Evolutionary conservation across 164 flowering plant species (phyloP).

Genomic region (Santalum album): DNA sequence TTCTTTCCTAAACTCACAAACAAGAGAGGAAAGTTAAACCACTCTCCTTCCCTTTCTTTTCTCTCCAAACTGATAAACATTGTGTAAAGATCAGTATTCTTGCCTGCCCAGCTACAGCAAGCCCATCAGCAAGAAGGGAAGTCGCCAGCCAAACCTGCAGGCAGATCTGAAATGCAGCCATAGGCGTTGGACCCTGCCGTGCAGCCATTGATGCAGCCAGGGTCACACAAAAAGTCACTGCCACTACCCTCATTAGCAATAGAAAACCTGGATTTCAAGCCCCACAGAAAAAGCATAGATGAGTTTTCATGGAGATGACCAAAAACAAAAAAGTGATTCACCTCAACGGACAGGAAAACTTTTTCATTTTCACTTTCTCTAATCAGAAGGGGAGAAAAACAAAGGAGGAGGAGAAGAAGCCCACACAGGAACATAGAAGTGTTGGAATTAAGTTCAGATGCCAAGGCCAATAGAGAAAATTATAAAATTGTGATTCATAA

Average conservation of each 20-base stretch:
- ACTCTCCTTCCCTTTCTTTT: no score
- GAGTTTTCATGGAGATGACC: background rate
- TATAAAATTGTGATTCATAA: no score
- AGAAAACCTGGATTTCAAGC: slow-evolving; percentile 43
- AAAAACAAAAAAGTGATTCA: background rate
- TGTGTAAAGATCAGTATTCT: background rate
- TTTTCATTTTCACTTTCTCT: background rate
- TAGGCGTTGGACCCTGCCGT: slow-evolving; percentile 61
- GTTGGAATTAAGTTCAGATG: no score
- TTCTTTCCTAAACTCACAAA: no score
- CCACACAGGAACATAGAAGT: no score
- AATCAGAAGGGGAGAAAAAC: no score
- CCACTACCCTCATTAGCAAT: slow-evolving; percentile 63
- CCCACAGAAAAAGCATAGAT: background rate
- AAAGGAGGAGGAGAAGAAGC: no score
- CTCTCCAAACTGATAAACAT: no score
- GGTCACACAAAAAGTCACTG: slow-evolving; percentile 89
- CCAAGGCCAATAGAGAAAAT: no score
- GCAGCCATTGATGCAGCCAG: slow-evolving; percentile 90
- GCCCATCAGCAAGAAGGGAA: slow-evolving; percentile 82
- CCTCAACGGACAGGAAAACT: background rate
- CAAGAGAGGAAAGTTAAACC: no score
- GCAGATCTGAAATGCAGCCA: slow-evolving; percentile 97
- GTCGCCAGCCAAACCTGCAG: slow-evolving; percentile 88
- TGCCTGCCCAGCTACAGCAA: slow-evolving; percentile 89